Evolutionary conservation across 129 eudicot species (phyloP).

Genomic region (Cynara cardunculus): DNA sequence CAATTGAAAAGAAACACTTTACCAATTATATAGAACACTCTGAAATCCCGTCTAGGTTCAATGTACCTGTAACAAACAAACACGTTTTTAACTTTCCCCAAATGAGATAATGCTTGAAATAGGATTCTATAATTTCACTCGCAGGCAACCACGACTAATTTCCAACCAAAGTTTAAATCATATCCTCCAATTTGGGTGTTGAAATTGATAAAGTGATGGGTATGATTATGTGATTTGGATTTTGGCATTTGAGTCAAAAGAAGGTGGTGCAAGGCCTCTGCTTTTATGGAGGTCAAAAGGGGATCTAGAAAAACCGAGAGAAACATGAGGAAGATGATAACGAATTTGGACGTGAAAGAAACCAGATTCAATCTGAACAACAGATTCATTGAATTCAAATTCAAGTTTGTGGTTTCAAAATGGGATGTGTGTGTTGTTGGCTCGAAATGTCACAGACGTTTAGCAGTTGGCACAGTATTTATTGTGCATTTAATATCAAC

Average conservation of each 20-base stretch:
- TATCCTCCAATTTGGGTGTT: background rate
- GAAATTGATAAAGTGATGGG: background rate
- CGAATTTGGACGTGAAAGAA: constrained; percentile 27
- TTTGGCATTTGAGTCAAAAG: background rate
- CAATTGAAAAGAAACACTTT: constrained; percentile 16
- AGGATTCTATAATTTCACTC: constrained; percentile 24
- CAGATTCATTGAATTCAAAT: constrained; percentile 2
- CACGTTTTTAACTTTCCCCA: background rate
- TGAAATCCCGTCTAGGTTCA: constrained; percentile 41
- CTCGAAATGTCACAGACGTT: background rate
- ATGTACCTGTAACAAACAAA: constrained; percentile 12
- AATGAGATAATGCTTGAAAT: constrained; percentile 8
- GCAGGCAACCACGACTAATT: background rate
- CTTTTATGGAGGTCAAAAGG: constrained; percentile 19
- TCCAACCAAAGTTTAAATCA: background rate
- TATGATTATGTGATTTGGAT: constrained; percentile 11
- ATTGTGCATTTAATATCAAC: background rate
- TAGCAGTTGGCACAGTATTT: background rate
- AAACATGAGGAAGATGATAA: constrained; percentile 17
- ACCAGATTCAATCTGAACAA: constrained; percentile 8
- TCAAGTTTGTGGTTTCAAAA: constrained; percentile 4
- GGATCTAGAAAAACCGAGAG: constrained; percentile 4
- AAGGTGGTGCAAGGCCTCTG: constrained; percentile 3
- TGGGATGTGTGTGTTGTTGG: background rate
- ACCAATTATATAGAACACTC: constrained; percentile 5